Conservation (phyloP, 73 alveolate species). For the Paramecium sonneborni region DNA sequence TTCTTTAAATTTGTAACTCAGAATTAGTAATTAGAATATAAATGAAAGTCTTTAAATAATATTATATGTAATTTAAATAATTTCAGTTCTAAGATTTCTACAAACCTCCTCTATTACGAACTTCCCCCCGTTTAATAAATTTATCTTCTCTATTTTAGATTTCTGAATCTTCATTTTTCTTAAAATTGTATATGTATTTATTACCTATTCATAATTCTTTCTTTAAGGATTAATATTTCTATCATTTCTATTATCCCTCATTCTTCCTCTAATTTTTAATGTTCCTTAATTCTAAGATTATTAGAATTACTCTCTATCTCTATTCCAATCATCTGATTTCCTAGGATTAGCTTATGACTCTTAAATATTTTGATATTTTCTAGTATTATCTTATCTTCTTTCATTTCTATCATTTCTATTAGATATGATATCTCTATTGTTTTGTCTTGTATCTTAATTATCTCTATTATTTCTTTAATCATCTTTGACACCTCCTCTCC, state of each 20-base stretch:
- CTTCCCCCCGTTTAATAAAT: not conserved
- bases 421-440: not conserved
- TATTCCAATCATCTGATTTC: not conserved
- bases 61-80: not conserved
- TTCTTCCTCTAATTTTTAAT: not conserved
- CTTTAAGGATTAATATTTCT: not conserved
- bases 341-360: not conserved
- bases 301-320: constrained; percentile 13
- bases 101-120: not conserved
- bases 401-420: not conserved
- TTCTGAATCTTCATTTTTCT: not conserved
- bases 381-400: not conserved
- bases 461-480: not conserved
- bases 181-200: not conserved
- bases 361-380: not conserved
- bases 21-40: not conserved
- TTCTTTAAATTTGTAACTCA: no score
- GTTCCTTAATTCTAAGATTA: not conserved
- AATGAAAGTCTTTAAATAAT: not conserved
- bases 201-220: not conserved
- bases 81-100: not conserved
- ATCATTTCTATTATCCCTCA: not conserved
- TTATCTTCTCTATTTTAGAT: not conserved
- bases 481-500: not conserved
- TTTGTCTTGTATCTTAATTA: not conserved